Evolutionary conservation across 768 basidiomycete species (phyloP).

Genomic region (Russula emetica): DNA sequence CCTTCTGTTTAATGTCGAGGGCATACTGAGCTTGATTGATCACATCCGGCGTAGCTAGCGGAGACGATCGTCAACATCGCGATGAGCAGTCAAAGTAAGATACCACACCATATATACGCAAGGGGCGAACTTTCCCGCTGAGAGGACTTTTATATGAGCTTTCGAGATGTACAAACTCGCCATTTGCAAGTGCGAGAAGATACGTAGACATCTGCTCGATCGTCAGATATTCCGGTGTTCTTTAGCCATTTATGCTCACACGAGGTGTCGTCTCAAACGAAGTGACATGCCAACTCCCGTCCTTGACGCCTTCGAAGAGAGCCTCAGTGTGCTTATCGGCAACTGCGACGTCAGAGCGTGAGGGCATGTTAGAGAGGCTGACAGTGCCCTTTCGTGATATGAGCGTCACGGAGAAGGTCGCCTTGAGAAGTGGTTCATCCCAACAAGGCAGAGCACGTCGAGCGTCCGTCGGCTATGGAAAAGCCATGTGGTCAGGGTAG

Average conservation of each 20-base stretch:
- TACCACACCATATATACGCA: conserved; percentile 72
- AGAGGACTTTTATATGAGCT: conserved; percentile 73
- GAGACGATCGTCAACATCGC: conserved; percentile 15
- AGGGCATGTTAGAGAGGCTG: conserved; percentile 86
- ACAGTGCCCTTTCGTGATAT: conserved; percentile 72
- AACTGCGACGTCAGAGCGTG: conserved; percentile 47
- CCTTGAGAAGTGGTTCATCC: conserved; percentile 91
- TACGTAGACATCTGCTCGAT: conserved; percentile 69
- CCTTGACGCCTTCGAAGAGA: conserved; percentile 32
- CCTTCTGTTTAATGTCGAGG: conserved; percentile 77
- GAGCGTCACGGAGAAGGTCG: conserved; percentile 72
- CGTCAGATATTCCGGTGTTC: not conserved
- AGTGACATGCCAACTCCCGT: conserved; percentile 71
- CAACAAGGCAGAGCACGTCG: conserved; percentile 82
- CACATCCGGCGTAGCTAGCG: conserved; percentile 68
- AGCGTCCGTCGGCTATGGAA: conserved; percentile 74
- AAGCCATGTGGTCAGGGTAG: not conserved
- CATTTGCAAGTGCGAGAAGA: conserved; percentile 84
- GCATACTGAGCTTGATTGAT: conserved; percentile 84
- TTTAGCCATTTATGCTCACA: conserved; percentile 33
- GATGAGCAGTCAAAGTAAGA: not conserved
- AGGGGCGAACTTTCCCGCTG: conserved; percentile 72
- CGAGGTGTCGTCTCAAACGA: conserved; percentile 76
- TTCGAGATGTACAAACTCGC: conserved; percentile 68
- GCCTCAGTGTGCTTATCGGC: conserved; percentile 30